These are phyloP conservation scores for Posidonia oceanica DNA, from an alignment of 116 monocot species.

Conservation along the genomic window DNA sequence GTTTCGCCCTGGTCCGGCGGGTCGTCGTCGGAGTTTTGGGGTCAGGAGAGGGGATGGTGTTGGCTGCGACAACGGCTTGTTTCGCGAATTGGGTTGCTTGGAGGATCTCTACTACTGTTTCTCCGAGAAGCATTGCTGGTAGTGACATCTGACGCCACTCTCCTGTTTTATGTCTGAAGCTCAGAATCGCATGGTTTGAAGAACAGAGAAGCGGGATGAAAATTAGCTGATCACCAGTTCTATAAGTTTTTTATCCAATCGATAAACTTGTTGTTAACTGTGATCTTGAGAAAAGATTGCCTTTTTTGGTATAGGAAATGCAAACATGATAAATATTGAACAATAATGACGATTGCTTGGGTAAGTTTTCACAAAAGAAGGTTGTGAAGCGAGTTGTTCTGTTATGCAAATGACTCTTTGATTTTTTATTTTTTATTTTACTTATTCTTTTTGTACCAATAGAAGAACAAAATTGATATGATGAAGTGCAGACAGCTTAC, in stretches of 20 bases:
- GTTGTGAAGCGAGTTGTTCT: too few species aligned
- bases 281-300: too few species aligned
- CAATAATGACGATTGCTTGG: too few species aligned
- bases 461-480: background rate
- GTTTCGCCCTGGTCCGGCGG: slow-evolving; percentile 3
- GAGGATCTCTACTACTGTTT: slow-evolving; percentile 71
- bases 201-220: too few species aligned
- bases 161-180: background rate
- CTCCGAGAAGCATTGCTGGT: slow-evolving; percentile 66
- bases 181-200: too few species aligned
- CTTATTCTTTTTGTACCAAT: background rate
- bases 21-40: slow-evolving; percentile 51
- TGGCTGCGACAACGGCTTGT: slow-evolving; percentile 10
- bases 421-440: background rate
- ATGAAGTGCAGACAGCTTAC: slow-evolving; percentile 8
- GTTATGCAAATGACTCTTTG: too few species aligned
- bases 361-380: too few species aligned
- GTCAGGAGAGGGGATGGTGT: background rate
- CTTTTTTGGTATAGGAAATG: too few species aligned
- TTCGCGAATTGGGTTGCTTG: slow-evolving; percentile 52
- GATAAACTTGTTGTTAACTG: too few species aligned
- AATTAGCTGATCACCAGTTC: too few species aligned
- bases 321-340: too few species aligned
- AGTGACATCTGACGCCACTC: slow-evolving; percentile 75
- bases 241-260: too few species aligned